Base-by-base conservation (phyloP, 306 rosid species). In the Inga leiocalycina region DNA sequence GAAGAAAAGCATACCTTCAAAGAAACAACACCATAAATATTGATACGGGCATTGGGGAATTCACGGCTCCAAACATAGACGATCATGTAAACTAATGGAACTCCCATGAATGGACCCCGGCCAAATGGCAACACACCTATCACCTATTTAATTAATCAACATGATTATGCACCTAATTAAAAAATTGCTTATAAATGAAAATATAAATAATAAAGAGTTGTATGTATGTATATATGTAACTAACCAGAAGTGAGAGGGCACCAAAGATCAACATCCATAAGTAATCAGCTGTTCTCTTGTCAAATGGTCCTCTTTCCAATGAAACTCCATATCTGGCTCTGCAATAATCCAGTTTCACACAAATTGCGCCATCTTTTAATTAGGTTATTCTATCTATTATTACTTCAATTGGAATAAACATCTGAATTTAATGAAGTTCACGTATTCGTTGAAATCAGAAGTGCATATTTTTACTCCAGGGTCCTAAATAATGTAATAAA, bases 261-360 rank as follows among this genome's bases (percentile, higher is more conserved):
- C 97, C 97, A 82, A 92, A 86, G 62, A 89, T 51, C 39, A 93
- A 70, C 97, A 93, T 93, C 94, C 94, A 93, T 56, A 88, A 82
- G 79, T 81, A 93, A 83, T 93, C 94, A 20, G 93, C 97, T 44
- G 97, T 93, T 85, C 94, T 88, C 87, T 90, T 92, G 86, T 93
- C 92, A 89, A 90, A 93, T 22, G 98, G 85, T 1, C 92, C 92
- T 86, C 85, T 93, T 86, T 93, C 97, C 74, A 90, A 80, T 72
- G 92, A 85, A 75, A 93, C 98, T 14, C 97, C 93, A 89, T 93
- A 93, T 80, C 57, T 89, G 57, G 92, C 93, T 88, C 98, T 93
- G 51, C n/a, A 85, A 78, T 37, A 84, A 76, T 37, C 69, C 59
- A 78, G 30, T 70, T 20, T 43, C 10, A 70, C 19, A 39, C 7